Base-by-base conservation (phyloP, 1,284 basidiomycete species). In the Microbotryomycetes sp. region DNA sequence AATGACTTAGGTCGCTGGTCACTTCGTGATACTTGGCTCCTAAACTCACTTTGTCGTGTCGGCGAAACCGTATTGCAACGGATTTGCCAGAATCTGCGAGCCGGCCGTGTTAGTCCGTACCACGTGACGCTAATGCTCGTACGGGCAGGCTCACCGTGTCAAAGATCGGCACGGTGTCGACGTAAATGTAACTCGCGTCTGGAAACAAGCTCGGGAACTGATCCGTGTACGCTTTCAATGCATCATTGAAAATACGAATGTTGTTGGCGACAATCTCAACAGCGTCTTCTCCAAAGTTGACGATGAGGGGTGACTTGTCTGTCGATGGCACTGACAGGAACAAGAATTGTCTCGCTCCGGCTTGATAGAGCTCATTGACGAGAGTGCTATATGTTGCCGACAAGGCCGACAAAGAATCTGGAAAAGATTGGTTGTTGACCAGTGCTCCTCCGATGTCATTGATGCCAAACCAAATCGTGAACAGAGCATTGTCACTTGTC, bases 391-490 rank as follows among this genome's bases (percentile, higher is more conserved):
- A 59, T 19, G 49, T 59, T 29, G n/a, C 30, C 16, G 46, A 46
- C 15, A 59, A 46, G 12, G 25, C 31, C 12, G 49, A 42, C 50
- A 25, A 25, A 5, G 30, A 7, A 15, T 15, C 22, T 5, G 54
- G 14, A 6, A 54, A 23, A 36, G 36, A 50, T 29, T 31, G 45
- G 15, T 48, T 53, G 5, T 45, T 23, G 23, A 49, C 23, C 25
- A 28, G 53, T 15, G 46, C 14, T 36, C 32, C 25, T 3, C 60
- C 64, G 19, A 63, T 25, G 49, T 66, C 64, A 53, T 66, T 66
- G 51, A 66, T 66, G 4, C 64, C 60, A 46, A 62, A 51, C 60
- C 60, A 66, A 5, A 63, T 16, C 0, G 64, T 56, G 32, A 63
- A 66, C 2, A 66, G 48, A 3, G 58, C 54, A 9, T 26, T 26